phyloP scores from a whole-genome alignment of 345 rosid species.

The Lepidium aucheri region DNA sequence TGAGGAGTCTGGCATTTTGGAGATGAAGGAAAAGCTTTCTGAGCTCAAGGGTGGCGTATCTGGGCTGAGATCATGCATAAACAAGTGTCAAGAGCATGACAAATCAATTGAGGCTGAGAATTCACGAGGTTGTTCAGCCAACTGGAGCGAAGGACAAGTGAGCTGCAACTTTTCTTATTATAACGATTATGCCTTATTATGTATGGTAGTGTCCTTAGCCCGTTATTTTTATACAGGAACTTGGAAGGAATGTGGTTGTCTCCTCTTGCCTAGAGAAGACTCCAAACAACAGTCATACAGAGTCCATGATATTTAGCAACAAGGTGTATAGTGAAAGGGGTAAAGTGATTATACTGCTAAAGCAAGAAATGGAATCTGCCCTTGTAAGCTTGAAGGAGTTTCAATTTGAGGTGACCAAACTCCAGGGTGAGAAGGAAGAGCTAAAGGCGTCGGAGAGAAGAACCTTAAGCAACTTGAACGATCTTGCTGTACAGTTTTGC shows the following conservation, averaged over 20 bases:
- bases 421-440: slow-evolving; percentile 57
- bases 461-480: slow-evolving; percentile 39
- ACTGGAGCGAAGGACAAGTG: slow-evolving; percentile 45
- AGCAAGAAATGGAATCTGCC: slow-evolving; percentile 71
- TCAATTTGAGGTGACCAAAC: slow-evolving; percentile 54
- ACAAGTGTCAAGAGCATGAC: slow-evolving; percentile 29
- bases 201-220: neutral
- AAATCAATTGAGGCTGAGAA: slow-evolving; percentile 24
- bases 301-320: slow-evolving; percentile 16
- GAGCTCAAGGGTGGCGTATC: slow-evolving; percentile 57
- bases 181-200: neutral
- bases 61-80: slow-evolving; percentile 50
- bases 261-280: slow-evolving; percentile 31
- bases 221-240: slow-evolving; percentile 16
- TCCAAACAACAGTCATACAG: slow-evolving; percentile 21
- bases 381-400: slow-evolving; percentile 63
- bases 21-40: slow-evolving; percentile 48
- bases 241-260: slow-evolving; percentile 19
- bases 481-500: slow-evolving; percentile 37
- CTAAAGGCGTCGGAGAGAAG: slow-evolving; percentile 44
- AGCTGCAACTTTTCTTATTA: slow-evolving; percentile 29
- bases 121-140: slow-evolving; percentile 19
- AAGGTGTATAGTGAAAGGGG: slow-evolving; percentile 38
- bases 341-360: slow-evolving; percentile 51
- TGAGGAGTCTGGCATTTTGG: slow-evolving; percentile 47